phyloP scores from a whole-genome alignment of 768 basidiomycete species.

The Trametes cubensis region DNA sequence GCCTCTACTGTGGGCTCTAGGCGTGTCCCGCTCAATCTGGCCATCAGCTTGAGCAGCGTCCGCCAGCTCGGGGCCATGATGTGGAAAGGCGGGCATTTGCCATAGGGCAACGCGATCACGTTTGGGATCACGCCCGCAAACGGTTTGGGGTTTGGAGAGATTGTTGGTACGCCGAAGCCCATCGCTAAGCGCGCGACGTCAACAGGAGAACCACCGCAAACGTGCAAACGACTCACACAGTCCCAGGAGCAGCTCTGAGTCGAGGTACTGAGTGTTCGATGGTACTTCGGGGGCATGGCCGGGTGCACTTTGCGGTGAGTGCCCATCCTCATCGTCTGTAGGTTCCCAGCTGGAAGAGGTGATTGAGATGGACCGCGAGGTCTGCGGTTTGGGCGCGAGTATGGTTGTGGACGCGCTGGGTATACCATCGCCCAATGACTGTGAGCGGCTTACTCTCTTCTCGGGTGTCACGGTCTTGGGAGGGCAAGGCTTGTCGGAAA shows the following conservation, averaged over 20 bases:
- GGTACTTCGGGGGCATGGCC: constrained; percentile 4
- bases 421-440: constrained; percentile 10
- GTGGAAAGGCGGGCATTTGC: constrained; percentile 67
- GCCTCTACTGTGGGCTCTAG: constrained; percentile 75
- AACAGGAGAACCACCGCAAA: neutral
- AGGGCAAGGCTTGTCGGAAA: constrained; percentile 19
- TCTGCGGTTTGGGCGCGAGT: neutral
- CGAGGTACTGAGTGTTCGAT: constrained; percentile 28
- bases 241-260: constrained; percentile 29
- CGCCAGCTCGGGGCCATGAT: constrained; percentile 77
- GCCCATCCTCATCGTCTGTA: neutral
- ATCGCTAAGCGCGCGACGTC: constrained; percentile 49
- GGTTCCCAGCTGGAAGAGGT: constrained; percentile 11
- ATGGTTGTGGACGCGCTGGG: constrained; percentile 1
- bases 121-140: constrained; percentile 66
- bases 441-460: constrained; percentile 13
- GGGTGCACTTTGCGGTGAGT: neutral
- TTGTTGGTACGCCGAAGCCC: constrained; percentile 62
- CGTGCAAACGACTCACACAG: constrained; percentile 55
- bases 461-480: constrained; percentile 5
- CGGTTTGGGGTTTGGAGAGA: constrained; percentile 48
- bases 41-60: constrained; percentile 73
- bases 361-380: neutral
- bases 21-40: constrained; percentile 66
- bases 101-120: constrained; percentile 73